A percentile compares a stretch with the other conserved stretches of the same genome.
phyloP scores from a whole-genome alignment of 2,329 filamentous ascomycete species.

The Cordyceps fumosorosea region DNA sequence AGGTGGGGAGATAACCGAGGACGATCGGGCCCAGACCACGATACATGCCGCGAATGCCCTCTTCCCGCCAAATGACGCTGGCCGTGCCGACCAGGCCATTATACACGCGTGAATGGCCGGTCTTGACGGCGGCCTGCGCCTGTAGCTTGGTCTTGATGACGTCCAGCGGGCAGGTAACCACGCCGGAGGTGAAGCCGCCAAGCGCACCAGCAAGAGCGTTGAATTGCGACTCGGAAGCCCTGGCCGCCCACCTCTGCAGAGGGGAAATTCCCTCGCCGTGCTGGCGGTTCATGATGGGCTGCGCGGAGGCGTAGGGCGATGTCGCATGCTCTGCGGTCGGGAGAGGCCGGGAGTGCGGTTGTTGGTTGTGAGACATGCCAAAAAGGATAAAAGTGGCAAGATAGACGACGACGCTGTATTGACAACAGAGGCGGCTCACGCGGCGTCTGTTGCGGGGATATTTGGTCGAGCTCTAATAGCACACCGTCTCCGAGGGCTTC shows the following conservation, averaged over 20 bases:
- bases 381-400: not conserved
- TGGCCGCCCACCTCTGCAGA: slow-evolving; percentile 49
- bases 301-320: slow-evolving; percentile 25
- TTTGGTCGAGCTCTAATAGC: not conserved
- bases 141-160: slow-evolving; percentile 99
- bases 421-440: not conserved
- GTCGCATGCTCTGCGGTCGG: slow-evolving; percentile 31
- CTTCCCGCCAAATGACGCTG: slow-evolving; percentile 75
- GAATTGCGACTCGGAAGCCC: slow-evolving; percentile 57
- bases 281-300: slow-evolving; percentile 12
- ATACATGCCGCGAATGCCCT: slow-evolving; percentile 87
- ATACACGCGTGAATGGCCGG: slow-evolving; percentile 59
- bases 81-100: slow-evolving; percentile 83
- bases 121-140: slow-evolving; percentile 62
- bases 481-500: slow-evolving; percentile 16
- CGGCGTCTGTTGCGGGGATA: not conserved
- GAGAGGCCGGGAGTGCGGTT: slow-evolving; percentile 24
- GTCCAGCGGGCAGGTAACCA: slow-evolving; percentile 94
- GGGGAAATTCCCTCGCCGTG: slow-evolving; percentile 29
- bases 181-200: slow-evolving; percentile 85
- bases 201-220: slow-evolving; percentile 82
- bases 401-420: slow-evolving; percentile 2
- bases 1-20: slow-evolving; percentile 90
- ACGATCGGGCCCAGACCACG: slow-evolving; percentile 90
- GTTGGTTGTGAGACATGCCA: slow-evolving; percentile 48